Base-by-base conservation (phyloP, 257 asterid species). In the Nicotiana obtusifolia region DNA sequence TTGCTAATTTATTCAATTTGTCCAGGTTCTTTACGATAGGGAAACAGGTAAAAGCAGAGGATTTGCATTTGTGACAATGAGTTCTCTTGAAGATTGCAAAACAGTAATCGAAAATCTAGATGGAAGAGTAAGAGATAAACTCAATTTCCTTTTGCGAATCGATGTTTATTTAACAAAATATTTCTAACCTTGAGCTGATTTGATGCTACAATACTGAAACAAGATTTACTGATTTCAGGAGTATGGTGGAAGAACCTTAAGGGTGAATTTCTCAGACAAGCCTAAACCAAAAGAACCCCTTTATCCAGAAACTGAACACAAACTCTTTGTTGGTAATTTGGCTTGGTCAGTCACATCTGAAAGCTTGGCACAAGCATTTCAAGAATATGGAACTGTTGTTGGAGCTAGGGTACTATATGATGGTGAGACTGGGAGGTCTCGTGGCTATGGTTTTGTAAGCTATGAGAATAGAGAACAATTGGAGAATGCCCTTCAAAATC, bases 31-130 rank as follows among this genome's bases (percentile, higher is more conserved):
- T 8, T 94, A 94, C 75, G 91, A 95, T 62, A 90, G 95, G 80
- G 82, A 88, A 71, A 89, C 97, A 0, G 99, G 99, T 62, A 95
- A 75, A 88, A 94, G 98, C 84, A 90, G 99, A 89, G 99, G 99
- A 82, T 94, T 90, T 78, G 98, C 97, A 10, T 95, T 95, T 75
- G 99, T 94, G 87, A 94, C 97, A 4, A 95, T 95, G 99, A 95
- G 99, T 84, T 87, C 86, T 71, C 77, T 91, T 9, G 95, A 91
- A 76, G 99, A 95, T 78, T 92, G 98, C 91, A 85, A 91, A 33
- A 66, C 78, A 2, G 96, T 95, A 88, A 88, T 95, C 20, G 80
- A 91, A 71, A 94, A 91, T 83, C 95, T 95, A 31, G 99, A 95
- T 60, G 96, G 95, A 87, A 86, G 91, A 6, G 98, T 95, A 92